Evolutionary conservation across 2,329 filamentous ascomycete species (phyloP).

Genomic region (Phaeophleospora eucalypticola): DNA sequence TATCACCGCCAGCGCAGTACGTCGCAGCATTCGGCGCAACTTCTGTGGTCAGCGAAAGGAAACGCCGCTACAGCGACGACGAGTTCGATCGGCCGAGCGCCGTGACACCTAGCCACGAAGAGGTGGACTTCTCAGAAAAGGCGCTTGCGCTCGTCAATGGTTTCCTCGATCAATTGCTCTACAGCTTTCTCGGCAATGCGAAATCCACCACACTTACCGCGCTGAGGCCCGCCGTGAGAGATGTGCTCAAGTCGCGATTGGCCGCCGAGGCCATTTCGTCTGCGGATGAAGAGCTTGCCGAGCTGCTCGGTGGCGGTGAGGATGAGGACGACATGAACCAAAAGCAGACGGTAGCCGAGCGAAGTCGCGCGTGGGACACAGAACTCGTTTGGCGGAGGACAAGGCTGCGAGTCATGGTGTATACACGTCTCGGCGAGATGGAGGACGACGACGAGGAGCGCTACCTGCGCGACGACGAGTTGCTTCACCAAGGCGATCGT

Average conservation of each 20-base stretch:
- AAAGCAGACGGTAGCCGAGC: conserved; percentile 23
- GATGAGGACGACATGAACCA: conserved; percentile 49
- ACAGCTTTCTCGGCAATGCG: conserved; percentile 78
- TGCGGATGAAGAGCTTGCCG: conserved; percentile 80
- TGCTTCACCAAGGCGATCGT: conserved; percentile 57
- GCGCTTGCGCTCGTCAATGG: conserved; percentile 79
- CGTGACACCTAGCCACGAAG: conserved; percentile 58
- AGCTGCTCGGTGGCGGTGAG: conserved; percentile 78
- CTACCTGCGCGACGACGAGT: conserved; percentile 74
- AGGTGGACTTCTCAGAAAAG: conserved; percentile 66
- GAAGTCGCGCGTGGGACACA: conserved; percentile 70
- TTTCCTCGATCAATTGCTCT: conserved; percentile 90
- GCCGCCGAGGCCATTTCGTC: conserved; percentile 78
- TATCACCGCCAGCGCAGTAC: conserved; percentile 77
- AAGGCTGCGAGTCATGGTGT: conserved; percentile 93
- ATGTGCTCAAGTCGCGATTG: conserved; percentile 84
- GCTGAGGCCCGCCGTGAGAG: conserved; percentile 75
- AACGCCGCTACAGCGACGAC: conserved; percentile 57
- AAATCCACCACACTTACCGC: conserved; percentile 71
- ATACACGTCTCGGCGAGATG: conserved; percentile 91
- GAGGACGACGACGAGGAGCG: conserved; percentile 96
- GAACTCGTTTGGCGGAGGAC: conserved; percentile 92
- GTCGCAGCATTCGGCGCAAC: conserved; percentile 84
- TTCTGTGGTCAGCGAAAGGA: conserved; percentile 82
- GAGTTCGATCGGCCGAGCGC: conserved; percentile 50